Evolutionary conservation across 2,329 filamentous ascomycete genomes (phyloP), one percentile per base, ranked within the genome.

Genomic region (Stachybotrys elegans): DNA sequence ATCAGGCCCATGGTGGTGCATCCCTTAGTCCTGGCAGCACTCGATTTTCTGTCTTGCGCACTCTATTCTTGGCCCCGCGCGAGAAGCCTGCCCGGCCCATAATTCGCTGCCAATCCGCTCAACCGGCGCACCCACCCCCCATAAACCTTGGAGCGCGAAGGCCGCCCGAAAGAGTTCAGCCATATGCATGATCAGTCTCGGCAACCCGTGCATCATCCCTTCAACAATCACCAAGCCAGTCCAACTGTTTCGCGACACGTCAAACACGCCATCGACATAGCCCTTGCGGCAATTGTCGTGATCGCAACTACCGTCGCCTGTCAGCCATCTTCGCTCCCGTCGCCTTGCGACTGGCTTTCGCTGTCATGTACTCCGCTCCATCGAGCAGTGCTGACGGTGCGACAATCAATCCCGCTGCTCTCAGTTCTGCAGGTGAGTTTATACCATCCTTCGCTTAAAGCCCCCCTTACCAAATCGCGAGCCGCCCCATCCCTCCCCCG

Each of bases 341-440:
- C 62, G 60, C 59, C 31, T 34, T 8, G 14, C 31, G n/a, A 59
- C 56, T 55, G 46, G 45, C 46, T 44, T 47, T 52, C 40, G 50
- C 45, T 54, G 58, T 50, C 59, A 68, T 67, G 65, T 66, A 67
- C 60, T 60, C 62, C 50, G 59, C 56, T 48, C 63, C 56, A 68
- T 77, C 83, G 67, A 84, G 84, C 75, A 81, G 81, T 69, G 85
- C 86, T 78, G 85, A 88, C 66, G 85, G 85, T 74, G 87, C 86
- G 65, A 94, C 89, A 63, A 93, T 95, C 76, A 88, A 94, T 76
- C 89, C 89, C 65, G 88, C 88, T 61, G 87, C 86, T 52, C 78
- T 95, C 72, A 89, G 86, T 72, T 84, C 83, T 73, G n/a, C n/a
- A n/a, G 81, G 86, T 92, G 83, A 67, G 72, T 75, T 43, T 11